Percentiles rank a stretch among this genome's conserved stretches.
Evolutionary conservation across 345 rosid genomes (phyloP).

Genomic region (Camelina neglecta): DNA sequence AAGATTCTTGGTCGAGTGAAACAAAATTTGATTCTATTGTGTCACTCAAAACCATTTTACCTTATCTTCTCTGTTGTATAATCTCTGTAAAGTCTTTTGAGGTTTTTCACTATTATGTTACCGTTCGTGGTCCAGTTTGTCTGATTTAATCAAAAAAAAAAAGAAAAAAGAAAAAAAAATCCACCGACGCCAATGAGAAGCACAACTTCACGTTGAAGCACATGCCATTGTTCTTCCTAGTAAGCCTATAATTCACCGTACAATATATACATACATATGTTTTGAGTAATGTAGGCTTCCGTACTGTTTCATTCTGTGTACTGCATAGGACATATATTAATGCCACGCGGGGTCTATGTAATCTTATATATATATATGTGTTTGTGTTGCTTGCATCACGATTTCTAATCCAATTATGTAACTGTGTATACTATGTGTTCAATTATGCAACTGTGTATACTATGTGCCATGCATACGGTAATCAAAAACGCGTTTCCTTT

Average conservation of each 20-base stretch:
- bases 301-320: conserved; percentile 39
- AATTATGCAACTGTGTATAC: conserved; percentile 1
- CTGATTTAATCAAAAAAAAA: not conserved
- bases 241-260: conserved; percentile 30
- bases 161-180: too few relatives aligned
- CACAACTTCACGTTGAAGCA: conserved; percentile 36
- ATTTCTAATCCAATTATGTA: conserved; percentile 4
- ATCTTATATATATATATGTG: not conserved
- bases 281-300: conserved; percentile 31
- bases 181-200: conserved; percentile 45
- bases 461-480: not conserved
- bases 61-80: conserved; percentile 21
- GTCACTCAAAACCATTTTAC: not conserved
- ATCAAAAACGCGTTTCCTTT: conserved; percentile 36
- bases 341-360: conserved; percentile 19
- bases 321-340: conserved; percentile 27
- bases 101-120: conserved; percentile 22
- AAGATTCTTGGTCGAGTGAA: conserved; percentile 58
- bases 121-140: conserved; percentile 9
- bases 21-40: not conserved
- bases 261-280: conserved; percentile 20
- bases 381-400: not conserved
- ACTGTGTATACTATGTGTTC: too few relatives aligned
- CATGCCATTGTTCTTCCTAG: conserved; percentile 38
- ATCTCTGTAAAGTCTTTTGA: conserved; percentile 13